These are phyloP conservation scores for Astragalus membranaceus DNA, from an alignment of 306 rosid genomes.

Conservation along the genomic window DNA sequence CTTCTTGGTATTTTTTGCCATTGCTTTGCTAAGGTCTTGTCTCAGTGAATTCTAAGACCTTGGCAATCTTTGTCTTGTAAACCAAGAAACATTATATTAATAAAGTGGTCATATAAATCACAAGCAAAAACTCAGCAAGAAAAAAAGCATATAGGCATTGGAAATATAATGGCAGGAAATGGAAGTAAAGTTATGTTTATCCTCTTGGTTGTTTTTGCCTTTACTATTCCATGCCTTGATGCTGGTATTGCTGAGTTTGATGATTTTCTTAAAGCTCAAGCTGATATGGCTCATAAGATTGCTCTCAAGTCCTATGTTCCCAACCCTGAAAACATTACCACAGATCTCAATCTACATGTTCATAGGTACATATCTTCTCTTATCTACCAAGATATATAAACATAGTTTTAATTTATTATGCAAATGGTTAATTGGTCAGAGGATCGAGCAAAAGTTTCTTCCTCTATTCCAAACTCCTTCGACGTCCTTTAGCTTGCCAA, in stretches of 20 bases:
- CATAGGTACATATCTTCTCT: constrained; percentile 8
- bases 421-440: no score
- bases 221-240: constrained; percentile 42
- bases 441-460: no score
- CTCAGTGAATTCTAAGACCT: constrained; percentile 15
- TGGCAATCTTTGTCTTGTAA: constrained; percentile 12
- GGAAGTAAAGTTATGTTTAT: constrained; percentile 19
- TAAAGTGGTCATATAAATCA: no score
- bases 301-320: constrained; percentile 45
- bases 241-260: constrained; percentile 46
- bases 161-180: constrained; percentile 34
- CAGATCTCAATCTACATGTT: constrained; percentile 38
- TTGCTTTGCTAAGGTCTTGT: constrained; percentile 32
- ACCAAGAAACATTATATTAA: neutral
- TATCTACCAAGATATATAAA: no score
- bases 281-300: constrained; percentile 26
- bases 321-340: constrained; percentile 39
- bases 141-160: no score
- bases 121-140: no score
- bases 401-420: no score
- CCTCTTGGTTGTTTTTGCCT: constrained; percentile 36
- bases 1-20: neutral
- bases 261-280: constrained; percentile 24
- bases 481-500: no score
- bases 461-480: no score